phyloP scores from a whole-genome alignment of 1,284 basidiomycete genomes.

The Trichosporon sp. region DNA sequence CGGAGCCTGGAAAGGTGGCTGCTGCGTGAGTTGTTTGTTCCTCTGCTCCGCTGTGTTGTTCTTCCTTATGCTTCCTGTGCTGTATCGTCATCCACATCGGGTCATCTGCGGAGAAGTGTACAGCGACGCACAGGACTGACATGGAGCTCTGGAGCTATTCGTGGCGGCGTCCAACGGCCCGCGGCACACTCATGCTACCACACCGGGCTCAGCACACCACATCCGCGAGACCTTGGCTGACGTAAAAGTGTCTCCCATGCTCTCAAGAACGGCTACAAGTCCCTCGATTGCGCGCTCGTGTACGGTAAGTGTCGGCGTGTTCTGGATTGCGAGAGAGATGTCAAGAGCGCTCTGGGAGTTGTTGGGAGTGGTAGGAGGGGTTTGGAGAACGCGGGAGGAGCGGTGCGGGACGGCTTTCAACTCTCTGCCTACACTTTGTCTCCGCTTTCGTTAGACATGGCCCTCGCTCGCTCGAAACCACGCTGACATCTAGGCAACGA shows the following conservation, averaged over 20 bases:
- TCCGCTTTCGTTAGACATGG: too few relatives aligned
- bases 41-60: background rate
- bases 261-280: constrained; percentile 72
- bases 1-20: constrained; percentile 69
- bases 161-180: too few relatives aligned
- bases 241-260: constrained; percentile 64
- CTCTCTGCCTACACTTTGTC: background rate
- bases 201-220: too few relatives aligned
- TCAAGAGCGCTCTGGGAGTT: background rate
- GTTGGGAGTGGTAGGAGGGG: too few relatives aligned
- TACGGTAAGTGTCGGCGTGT: constrained; percentile 30
- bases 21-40: constrained; percentile 55
- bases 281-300: constrained; percentile 76
- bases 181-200: too few relatives aligned
- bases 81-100: too few relatives aligned
- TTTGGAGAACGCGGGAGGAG: too few relatives aligned
- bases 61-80: background rate
- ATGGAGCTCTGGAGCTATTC: too few relatives aligned
- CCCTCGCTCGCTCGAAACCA: background rate
- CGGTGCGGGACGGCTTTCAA: too few relatives aligned
- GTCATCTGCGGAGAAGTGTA: too few relatives aligned
- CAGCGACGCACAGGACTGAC: too few relatives aligned
- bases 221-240: background rate
- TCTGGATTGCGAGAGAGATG: background rate
- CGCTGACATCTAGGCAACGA: constrained; percentile 65